A percentile compares a stretch with the other conserved stretches of the same genome.
Evolutionary conservation across 73 alveolate species (phyloP).

Genomic region (Effrenium voratum): DNA sequence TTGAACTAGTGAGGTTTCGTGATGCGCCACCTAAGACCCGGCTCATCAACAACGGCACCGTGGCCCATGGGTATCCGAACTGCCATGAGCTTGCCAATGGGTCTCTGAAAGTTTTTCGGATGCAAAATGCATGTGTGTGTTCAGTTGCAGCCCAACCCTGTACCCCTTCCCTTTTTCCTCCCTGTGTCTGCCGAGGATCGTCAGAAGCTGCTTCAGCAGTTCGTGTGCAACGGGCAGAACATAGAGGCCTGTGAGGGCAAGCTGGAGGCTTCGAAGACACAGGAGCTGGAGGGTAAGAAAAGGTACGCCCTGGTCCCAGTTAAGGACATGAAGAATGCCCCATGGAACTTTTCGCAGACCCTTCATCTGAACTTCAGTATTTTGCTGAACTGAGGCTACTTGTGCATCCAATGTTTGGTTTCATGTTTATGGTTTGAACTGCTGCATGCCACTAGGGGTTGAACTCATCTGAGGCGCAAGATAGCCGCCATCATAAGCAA

Average conservation of each 20-base stretch:
- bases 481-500: neutral
- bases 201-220: neutral
- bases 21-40: too few species aligned
- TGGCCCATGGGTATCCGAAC: too few species aligned
- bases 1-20: too few species aligned
- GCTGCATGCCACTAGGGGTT: neutral
- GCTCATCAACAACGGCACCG: too few species aligned
- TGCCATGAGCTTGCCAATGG: too few species aligned
- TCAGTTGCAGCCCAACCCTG: too few species aligned
- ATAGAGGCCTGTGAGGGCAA: neutral
- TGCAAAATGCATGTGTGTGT: too few species aligned
- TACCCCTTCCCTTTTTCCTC: too few species aligned
- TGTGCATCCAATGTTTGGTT: too few species aligned
- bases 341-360: neutral
- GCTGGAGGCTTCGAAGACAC: neutral
- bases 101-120: too few species aligned
- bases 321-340: neutral
- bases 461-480: neutral
- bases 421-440: too few species aligned
- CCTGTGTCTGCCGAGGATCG: too few species aligned
- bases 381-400: neutral
- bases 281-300: neutral
- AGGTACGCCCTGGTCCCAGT: neutral
- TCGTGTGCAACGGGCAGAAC: neutral
- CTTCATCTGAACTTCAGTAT: neutral